Evolutionary conservation across 345 rosid genomes (phyloP), one percentile per base, ranked within the genome.

Genomic region (Tarenaya hassleriana): DNA sequence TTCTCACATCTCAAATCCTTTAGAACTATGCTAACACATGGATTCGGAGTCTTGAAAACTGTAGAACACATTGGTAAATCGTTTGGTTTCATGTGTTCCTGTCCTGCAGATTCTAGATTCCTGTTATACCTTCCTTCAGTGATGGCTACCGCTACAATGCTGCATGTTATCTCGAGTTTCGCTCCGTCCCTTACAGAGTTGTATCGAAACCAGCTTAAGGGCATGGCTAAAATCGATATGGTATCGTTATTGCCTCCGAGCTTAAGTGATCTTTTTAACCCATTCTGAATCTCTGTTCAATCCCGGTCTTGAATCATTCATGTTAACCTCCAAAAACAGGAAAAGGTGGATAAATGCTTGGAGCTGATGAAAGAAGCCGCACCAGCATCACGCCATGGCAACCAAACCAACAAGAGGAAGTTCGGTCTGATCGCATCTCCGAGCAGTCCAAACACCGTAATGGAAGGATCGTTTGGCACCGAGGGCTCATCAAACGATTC

Each of bases 371-470:
- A 33, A 52, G 82, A 77, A 37, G 51, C 53, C 54, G 66, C 52
- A 40, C 46, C 62, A n/a, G 24, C n/a, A n/a, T n/a, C 58, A 40
- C 58, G 47, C 62, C 42, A 47, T 39, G 21, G 35, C 21, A 41
- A 14, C 46, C 55, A 54, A 55, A 60, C 58, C 61, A 67, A 64
- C 40, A 82, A 75, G 35, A 75, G 88, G 41, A 79, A 69, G 58
- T 72, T 65, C 12, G 64, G 66, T n/a, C 73, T 82, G 1, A 44
- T 63, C 15, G 5, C 29, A 24, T 5, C 2, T 24, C 78, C 88
- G 0, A 73, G 79, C 17, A 84, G 94, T 67, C 94, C 89, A 43
- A 75, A 73, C 29, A 84, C 82, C 1, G 82, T 82, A 42, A 76
- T 85, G 60, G 94, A 79, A 38, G 67, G 69, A 61, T 79, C 79